Percentiles rank a stretch among this genome's conserved stretches.
These are phyloP conservation scores for barrel medic (Medicago truncatula) DNA, from an alignment of 306 rosid genomes.

Conservation along the genomic window MtrunA17r5.0-ANR NC_053042.1:45647501-45648000, in stretches of 20 bases:
- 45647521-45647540: too few species aligned
- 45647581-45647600: too few species aligned
- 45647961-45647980: conserved; percentile 5
- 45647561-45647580: too few species aligned
- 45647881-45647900: conserved; percentile 48
- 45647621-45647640: too few species aligned
- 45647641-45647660: too few species aligned
- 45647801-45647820: conserved; percentile 46
- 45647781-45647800: conserved; percentile 61
- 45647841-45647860: conserved; percentile 37
- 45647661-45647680: not conserved
- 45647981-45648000: conserved; percentile 7
- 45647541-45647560: too few species aligned
- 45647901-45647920: conserved; percentile 64
- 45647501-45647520: too few species aligned
- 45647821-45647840: conserved; percentile 41
- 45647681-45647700: not conserved
- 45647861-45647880: not conserved
- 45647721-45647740: conserved; percentile 25
- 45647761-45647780: conserved; percentile 66
- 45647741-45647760: conserved; percentile 42
- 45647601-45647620: too few species aligned
- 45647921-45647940: conserved; percentile 48
- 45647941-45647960: conserved; percentile 32
- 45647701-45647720: conserved; percentile 5